These are phyloP conservation scores for Umbelopsis sp. DNA, from an alignment of 371 early-diverging fungal species.

Conservation along the genomic window DNA sequence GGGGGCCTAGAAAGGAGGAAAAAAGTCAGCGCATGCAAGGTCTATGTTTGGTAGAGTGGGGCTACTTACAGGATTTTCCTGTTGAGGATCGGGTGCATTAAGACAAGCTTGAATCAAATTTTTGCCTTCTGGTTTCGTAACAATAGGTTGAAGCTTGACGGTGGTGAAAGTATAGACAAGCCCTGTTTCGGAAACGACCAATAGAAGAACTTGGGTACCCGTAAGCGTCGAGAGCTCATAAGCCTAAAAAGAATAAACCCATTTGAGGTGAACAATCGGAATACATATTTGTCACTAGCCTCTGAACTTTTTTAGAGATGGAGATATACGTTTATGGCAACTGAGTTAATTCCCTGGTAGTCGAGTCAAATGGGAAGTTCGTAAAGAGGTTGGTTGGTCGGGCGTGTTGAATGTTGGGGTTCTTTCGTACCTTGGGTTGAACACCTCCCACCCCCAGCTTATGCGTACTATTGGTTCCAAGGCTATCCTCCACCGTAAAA, in stretches of 20 bases:
- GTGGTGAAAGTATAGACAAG: slow-evolving; percentile 99
- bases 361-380: too few relatives aligned
- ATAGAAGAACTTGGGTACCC: slow-evolving; percentile 94
- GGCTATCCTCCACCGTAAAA: slow-evolving; percentile 3
- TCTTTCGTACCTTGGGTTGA: too few relatives aligned
- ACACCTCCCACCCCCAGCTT: too few relatives aligned
- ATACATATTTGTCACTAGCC: slow-evolving; percentile 18
- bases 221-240: slow-evolving; percentile 96
- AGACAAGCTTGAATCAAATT: slow-evolving; percentile 95
- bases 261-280: slow-evolving; percentile 20
- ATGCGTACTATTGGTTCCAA: background rate
- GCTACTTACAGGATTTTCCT: slow-evolving; percentile 1
- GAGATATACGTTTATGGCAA: slow-evolving; percentile 17
- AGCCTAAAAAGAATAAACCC: slow-evolving; percentile 58
- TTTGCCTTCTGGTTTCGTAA: slow-evolving; percentile 93
- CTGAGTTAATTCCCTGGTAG: slow-evolving; percentile 10
- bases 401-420: too few relatives aligned
- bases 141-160: slow-evolving; percentile 93
- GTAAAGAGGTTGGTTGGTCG: background rate
- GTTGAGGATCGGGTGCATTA: slow-evolving; percentile 73
- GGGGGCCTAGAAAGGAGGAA: background rate
- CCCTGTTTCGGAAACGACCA: slow-evolving; percentile 97
- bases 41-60: too few relatives aligned
- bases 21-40: too few relatives aligned
- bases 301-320: slow-evolving; percentile 17